These are phyloP conservation scores for Penicillium palitans DNA, from an alignment of 2,329 filamentous ascomycete species.

Conservation along the genomic window DNA sequence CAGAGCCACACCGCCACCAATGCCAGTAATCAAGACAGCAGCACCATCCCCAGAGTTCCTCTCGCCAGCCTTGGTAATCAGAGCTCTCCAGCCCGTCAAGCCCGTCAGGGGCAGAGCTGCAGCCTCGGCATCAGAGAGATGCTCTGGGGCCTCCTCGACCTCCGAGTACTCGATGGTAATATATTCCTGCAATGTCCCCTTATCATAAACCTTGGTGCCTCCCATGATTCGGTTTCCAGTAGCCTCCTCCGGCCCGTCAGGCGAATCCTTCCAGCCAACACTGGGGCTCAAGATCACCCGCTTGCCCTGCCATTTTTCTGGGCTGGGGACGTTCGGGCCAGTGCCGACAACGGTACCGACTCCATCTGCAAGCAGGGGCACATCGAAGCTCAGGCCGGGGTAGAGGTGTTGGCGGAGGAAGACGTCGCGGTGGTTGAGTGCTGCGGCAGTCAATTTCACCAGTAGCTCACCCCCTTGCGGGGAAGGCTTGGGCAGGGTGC, in stretches of 20 bases:
- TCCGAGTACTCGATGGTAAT: conserved; percentile 69
- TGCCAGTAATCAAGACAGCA: conserved; percentile 84
- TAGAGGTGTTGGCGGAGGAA: conserved; percentile 93
- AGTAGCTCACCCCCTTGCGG: conserved; percentile 69
- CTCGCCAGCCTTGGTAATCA: conserved; percentile 74
- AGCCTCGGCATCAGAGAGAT: conserved; percentile 71
- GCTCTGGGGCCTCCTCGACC: conserved; percentile 71
- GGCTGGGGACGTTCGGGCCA: conserved; percentile 55
- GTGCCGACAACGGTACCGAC: conserved; percentile 69
- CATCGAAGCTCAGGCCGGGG: conserved; percentile 75
- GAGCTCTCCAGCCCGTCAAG: conserved; percentile 82
- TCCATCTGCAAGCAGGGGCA: conserved; percentile 80
- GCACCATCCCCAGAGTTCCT: conserved; percentile 54
- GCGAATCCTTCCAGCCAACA: conserved; percentile 71
- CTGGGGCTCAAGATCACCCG: conserved; percentile 77
- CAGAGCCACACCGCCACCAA: conserved; percentile 88
- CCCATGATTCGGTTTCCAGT: conserved; percentile 44
- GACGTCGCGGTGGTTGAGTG: conserved; percentile 92
- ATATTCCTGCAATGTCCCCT: conserved; percentile 75
- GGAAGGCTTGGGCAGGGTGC: conserved; percentile 61
- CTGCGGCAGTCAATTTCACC: conserved; percentile 72
- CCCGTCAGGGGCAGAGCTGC: conserved; percentile 84
- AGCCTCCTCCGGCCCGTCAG: conserved; percentile 69
- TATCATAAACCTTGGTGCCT: conserved; percentile 62
- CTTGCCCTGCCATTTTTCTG: conserved; percentile 60